These are phyloP conservation scores for Yarrowia sp. DNA, from an alignment of 805 yeast genomes.

Conservation along the genomic window DNA sequence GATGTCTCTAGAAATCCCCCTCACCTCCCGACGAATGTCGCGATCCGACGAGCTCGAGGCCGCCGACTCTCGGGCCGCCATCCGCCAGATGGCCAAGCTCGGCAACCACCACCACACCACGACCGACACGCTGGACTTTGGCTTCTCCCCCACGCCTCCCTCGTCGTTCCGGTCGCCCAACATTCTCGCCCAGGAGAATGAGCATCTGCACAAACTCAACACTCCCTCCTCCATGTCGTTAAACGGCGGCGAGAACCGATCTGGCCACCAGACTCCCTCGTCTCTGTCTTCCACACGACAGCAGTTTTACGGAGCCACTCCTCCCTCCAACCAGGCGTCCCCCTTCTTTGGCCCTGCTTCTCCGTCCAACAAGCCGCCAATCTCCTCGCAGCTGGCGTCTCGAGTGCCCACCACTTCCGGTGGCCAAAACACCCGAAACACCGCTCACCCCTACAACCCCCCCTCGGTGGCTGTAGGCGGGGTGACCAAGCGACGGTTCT, in stretches of 20 bases:
- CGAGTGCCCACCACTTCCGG: constrained; percentile 21
- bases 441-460: constrained; percentile 32
- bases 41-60: constrained; percentile 36
- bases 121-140: constrained; percentile 38
- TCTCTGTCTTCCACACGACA: constrained; percentile 24
- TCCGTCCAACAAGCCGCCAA: constrained; percentile 18
- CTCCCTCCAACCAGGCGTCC: constrained; percentile 37
- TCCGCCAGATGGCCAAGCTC: constrained; percentile 33
- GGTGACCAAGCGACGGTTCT: constrained; percentile 26
- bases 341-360: constrained; percentile 35
- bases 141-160: constrained; percentile 35
- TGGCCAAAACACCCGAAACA: constrained; percentile 10
- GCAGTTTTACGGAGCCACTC: constrained; percentile 32
- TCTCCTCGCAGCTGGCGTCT: constrained; percentile 18
- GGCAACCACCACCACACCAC: constrained; percentile 34
- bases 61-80: constrained; percentile 20
- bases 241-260: constrained; percentile 1
- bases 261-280: constrained; percentile 23
- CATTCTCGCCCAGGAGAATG: constrained; percentile 31
- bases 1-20: constrained; percentile 35
- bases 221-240: constrained; percentile 31
- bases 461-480: constrained; percentile 7
- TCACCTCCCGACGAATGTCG: constrained; percentile 22
- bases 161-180: constrained; percentile 33
- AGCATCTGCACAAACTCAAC: constrained; percentile 23